Evolutionary conservation across 345 rosid species (phyloP), one percentile per base, ranked within the genome.

Genomic region (Syzygium aqueum): DNA sequence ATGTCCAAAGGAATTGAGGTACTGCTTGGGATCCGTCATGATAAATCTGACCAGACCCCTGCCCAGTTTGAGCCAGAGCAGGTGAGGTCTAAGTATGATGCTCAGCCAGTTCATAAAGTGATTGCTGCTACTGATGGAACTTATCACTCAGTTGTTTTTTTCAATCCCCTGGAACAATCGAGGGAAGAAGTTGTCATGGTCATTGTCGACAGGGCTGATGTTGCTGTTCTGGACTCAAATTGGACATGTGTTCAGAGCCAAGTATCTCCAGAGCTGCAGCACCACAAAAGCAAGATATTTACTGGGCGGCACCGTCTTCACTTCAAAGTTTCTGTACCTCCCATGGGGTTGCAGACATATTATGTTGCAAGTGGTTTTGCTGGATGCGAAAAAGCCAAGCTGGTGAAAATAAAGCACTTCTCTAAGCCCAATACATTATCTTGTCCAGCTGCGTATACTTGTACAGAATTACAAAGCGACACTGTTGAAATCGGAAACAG

Each of bases 1-100:
- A 97, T 97, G 98, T 94, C 99, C 88, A 97, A 96, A 90, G 98
- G 98, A 73, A 93, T 97, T 56, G 99, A 97, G 90, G 92, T 94
- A 43, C 93, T 97, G 77, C 95, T 97, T 86, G 98, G 98, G 77
- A 89, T 94, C 61, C 98, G 93, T 85, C 96, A 95, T 63, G 99
- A 95, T 85, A 97, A 94, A 88, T 92, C 93, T 50, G 98, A 97
- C 88, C 96, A 93, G 6, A 91, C 77, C 51, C 96, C 97, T 50
- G 91, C 98, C 25, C 94, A 94, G 84, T 96, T 95, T 85, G 98
- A 96, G 92, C 94, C 98, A 40, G 95, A 93, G 88, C 97, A 93
- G 90, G 89, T 93, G 88, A 92, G 99, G 93, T 94, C 99, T 22
- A 94, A 90, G 85, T 95, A 96, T 85, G 99, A 97, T 92, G 96